Conservation (phyloP, 2,329 filamentous ascomycete species). For the Aspergillus pseudoterreus region DNA sequence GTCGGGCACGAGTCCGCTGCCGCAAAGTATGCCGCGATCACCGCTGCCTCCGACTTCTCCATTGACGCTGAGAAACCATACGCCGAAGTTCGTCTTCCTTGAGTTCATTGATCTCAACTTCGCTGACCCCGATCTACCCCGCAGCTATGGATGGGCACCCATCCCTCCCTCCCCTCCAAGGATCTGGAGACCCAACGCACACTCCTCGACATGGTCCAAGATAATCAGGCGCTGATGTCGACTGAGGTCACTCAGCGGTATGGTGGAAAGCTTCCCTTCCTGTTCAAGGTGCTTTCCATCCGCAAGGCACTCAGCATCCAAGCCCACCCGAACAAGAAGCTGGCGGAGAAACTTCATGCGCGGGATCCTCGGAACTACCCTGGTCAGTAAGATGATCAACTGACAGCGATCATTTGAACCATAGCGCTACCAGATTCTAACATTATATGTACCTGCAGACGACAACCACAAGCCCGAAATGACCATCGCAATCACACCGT, state of each 20-base stretch:
- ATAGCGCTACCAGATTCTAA: not conserved
- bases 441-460: slow-evolving; percentile 48
- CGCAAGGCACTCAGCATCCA: slow-evolving; percentile 95
- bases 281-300: slow-evolving; percentile 97
- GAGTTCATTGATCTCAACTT: not conserved
- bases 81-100: slow-evolving; percentile 63
- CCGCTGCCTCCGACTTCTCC: slow-evolving; percentile 67
- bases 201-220: slow-evolving; percentile 80
- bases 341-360: slow-evolving; percentile 82
- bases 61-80: slow-evolving; percentile 89
- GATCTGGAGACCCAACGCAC: slow-evolving; percentile 79
- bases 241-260: slow-evolving; percentile 69
- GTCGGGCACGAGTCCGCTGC: slow-evolving; percentile 81
- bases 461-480: slow-evolving; percentile 99
- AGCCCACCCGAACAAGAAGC: slow-evolving; percentile 92
- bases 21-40: slow-evolving; percentile 84
- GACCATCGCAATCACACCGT: slow-evolving; percentile 95
- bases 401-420: not conserved
- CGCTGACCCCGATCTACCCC: slow-evolving; percentile 6
- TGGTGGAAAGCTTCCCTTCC: slow-evolving; percentile 79
- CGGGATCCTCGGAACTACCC: slow-evolving; percentile 92
- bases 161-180: slow-evolving; percentile 91
- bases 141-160: slow-evolving; percentile 98
- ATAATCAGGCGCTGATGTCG: slow-evolving; percentile 80
- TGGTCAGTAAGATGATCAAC: slow-evolving; percentile 31